phyloP scores from a whole-genome alignment of 352 stramenopile species.

The Peronospora farinosa region DNA sequence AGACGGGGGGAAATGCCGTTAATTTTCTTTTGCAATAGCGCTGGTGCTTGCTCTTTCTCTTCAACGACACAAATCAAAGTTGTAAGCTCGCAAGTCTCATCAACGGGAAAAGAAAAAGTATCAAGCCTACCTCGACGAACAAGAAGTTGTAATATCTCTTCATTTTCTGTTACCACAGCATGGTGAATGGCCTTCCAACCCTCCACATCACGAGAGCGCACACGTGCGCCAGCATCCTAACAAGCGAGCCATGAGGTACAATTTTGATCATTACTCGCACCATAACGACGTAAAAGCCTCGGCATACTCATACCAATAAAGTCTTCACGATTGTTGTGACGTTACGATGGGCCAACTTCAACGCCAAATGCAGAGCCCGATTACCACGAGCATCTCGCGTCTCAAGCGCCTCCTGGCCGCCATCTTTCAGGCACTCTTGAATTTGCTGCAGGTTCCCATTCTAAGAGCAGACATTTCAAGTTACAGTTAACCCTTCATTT shows the following conservation, averaged over 20 bases:
- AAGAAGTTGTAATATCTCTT: constrained; percentile 53
- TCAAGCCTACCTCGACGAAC: constrained; percentile 31
- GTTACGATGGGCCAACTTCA: constrained; percentile 66
- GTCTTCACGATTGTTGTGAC: constrained; percentile 43
- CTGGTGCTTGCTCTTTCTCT: constrained; percentile 58
- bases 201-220: constrained; percentile 48
- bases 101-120: background rate
- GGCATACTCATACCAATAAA: constrained; percentile 38
- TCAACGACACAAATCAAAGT: background rate
- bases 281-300: background rate
- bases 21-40: constrained; percentile 49
- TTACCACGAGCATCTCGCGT: constrained; percentile 50
- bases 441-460: constrained; percentile 61
- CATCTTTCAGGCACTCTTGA: constrained; percentile 22
- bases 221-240: constrained; percentile 50
- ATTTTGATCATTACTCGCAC: constrained; percentile 1
- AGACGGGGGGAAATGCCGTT: constrained; percentile 38
- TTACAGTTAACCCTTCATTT: background rate
- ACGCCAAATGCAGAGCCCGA: constrained; percentile 51
- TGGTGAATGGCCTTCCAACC: constrained; percentile 69
- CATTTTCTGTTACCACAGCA: constrained; percentile 50
- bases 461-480: constrained; percentile 16
- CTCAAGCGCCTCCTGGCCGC: constrained; percentile 35
- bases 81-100: background rate
- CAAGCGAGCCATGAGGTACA: background rate